phyloP scores from a whole-genome alignment of 371 early-diverging fungal genomes.

The Parasitella parasitica region DNA sequence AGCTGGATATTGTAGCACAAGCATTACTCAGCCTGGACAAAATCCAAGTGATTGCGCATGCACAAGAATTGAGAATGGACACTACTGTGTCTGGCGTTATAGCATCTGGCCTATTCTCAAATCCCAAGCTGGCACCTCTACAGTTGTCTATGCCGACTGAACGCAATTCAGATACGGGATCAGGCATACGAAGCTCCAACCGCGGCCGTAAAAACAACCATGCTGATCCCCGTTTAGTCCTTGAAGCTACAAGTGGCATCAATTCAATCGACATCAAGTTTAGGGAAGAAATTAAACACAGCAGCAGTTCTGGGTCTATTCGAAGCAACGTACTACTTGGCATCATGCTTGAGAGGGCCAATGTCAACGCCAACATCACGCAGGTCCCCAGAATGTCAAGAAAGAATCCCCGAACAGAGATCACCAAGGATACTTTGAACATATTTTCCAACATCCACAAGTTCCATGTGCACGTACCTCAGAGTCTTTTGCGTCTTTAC shows the following conservation, averaged over 20 bases:
- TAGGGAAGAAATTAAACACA: conserved; percentile 25
- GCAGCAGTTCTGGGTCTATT: neutral
- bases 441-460: conserved; percentile 58
- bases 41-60: conserved; percentile 44
- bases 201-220: conserved; percentile 24
- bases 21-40: conserved; percentile 34
- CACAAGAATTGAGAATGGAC: conserved; percentile 48
- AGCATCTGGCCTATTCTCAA: conserved; percentile 46
- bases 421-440: conserved; percentile 47
- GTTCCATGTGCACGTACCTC: conserved; percentile 64
- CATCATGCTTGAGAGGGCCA: conserved; percentile 35
- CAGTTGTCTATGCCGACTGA: conserved; percentile 26
- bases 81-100: conserved; percentile 35
- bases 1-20: conserved; percentile 46
- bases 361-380: conserved; percentile 44
- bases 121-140: conserved; percentile 40
- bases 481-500: conserved; percentile 76
- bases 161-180: conserved; percentile 50
- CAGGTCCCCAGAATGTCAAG: conserved; percentile 27
- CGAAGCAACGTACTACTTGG: conserved; percentile 25
- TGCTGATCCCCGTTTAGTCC: conserved; percentile 34
- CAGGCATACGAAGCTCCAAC: conserved; percentile 42
- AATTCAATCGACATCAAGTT: conserved; percentile 34
- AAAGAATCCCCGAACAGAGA: conserved; percentile 21
- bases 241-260: conserved; percentile 48